A percentile compares a stretch with the other conserved stretches of the same genome.
Evolutionary conservation across 345 rosid genomes (phyloP).

Genomic region (Bruguiera parviflora): DNA sequence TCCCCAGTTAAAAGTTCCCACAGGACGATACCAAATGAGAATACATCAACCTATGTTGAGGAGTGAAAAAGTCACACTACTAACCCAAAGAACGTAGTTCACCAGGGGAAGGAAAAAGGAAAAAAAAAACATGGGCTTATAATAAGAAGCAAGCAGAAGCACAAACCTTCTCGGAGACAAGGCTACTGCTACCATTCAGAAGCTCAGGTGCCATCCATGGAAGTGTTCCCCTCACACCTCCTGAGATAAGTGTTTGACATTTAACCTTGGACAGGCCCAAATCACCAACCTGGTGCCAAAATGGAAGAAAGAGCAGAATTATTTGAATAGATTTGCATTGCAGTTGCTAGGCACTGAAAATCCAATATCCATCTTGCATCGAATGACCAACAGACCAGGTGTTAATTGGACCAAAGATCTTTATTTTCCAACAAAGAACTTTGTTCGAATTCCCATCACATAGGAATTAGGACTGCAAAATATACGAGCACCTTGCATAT

Average conservation of each 20-base stretch:
- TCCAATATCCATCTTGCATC: neutral
- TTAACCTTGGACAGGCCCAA: constrained; percentile 63
- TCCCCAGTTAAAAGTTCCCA: constrained; percentile 73
- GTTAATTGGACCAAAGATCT: too few species aligned
- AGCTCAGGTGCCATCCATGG: constrained; percentile 78
- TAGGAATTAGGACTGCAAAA: too few species aligned
- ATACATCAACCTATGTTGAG: constrained; percentile 53
- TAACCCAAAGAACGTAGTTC: neutral
- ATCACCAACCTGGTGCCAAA: constrained; percentile 51
- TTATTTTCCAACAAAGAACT: too few species aligned
- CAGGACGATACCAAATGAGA: constrained; percentile 63
- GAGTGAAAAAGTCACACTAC: neutral
- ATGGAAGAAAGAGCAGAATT: constrained; percentile 8
- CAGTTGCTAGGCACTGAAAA: neutral
- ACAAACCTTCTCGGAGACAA: constrained; percentile 58
- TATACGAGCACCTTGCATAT: too few species aligned
- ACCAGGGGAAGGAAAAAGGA: neutral
- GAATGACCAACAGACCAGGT: too few species aligned
- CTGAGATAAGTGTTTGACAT: constrained; percentile 62
- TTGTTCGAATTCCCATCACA: too few species aligned
- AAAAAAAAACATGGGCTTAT: neutral
- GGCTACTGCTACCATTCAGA: constrained; percentile 58
- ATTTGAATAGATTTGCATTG: neutral
- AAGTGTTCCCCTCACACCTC: constrained; percentile 66
- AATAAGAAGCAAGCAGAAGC: neutral